These are phyloP conservation scores for Kluyveromyces aestuarii DNA, from an alignment of 805 yeast genomes.

Conservation along the genomic window DNA sequence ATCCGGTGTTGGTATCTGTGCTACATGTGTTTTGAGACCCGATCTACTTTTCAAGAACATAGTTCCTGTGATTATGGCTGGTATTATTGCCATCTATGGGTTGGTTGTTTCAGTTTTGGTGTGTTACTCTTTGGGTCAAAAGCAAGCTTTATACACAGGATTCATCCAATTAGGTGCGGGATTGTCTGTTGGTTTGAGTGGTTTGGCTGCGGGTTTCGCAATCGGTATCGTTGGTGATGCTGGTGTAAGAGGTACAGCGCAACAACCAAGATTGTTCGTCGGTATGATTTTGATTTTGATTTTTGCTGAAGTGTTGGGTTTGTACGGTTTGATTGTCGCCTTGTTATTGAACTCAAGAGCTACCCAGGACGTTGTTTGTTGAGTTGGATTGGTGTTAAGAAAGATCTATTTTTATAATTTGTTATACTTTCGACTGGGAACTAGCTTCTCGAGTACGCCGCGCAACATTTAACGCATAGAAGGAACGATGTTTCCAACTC, in stretches of 20 bases:
- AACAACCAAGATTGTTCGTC: slow-evolving; percentile 96
- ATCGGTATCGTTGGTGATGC: slow-evolving; percentile 99
- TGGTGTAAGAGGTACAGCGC: slow-evolving; percentile 97
- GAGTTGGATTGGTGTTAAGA: slow-evolving; percentile 17
- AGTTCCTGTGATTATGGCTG: slow-evolving; percentile 98
- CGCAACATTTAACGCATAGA: neutral
- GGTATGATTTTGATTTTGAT: slow-evolving; percentile 97
- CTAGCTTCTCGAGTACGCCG: neutral
- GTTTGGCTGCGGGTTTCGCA: slow-evolving; percentile 98
- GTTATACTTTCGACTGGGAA: neutral
- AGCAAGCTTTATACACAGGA: slow-evolving; percentile 91
- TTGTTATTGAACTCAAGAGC: slow-evolving; percentile 96
- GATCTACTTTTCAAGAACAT: slow-evolving; percentile 87
- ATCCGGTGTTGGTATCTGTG: slow-evolving; percentile 99
- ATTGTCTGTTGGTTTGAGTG: slow-evolving; percentile 91
- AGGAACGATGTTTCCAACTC: neutral
- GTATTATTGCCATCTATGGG: slow-evolving; percentile 98
- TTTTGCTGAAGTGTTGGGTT: slow-evolving; percentile 98
- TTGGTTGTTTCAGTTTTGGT: slow-evolving; percentile 92
- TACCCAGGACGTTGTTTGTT: slow-evolving; percentile 81
- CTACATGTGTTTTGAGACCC: slow-evolving; percentile 95
- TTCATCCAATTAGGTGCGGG: slow-evolving; percentile 98
- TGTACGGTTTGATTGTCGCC: slow-evolving; percentile 97
- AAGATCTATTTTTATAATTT: neutral
- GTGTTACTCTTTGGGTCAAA: slow-evolving; percentile 79